phyloP scores from a whole-genome alignment of 2,329 filamentous ascomycete species.

The Calonectria hongkongensis region DNA sequence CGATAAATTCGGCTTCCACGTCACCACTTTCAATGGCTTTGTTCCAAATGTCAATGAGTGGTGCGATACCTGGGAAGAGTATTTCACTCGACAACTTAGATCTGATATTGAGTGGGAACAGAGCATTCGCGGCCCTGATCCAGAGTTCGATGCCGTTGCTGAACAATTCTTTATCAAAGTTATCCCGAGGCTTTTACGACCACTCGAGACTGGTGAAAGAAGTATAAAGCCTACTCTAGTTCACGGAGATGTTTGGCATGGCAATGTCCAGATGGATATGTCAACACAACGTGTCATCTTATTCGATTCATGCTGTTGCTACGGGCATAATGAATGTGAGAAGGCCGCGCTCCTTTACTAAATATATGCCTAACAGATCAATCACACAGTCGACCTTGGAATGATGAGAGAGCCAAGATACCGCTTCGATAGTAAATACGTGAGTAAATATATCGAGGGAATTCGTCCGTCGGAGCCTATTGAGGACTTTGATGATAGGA shows the following conservation, averaged over 20 bases:
- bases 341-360: background rate
- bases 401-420: slow-evolving; percentile 19
- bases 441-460: background rate
- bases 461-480: slow-evolving; percentile 12
- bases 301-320: slow-evolving; percentile 59
- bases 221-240: slow-evolving; percentile 57
- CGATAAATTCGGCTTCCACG: slow-evolving; percentile 60
- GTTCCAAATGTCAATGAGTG: slow-evolving; percentile 42
- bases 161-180: slow-evolving; percentile 51
- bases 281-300: slow-evolving; percentile 55
- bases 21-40: slow-evolving; percentile 57
- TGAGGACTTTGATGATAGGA: slow-evolving; percentile 25
- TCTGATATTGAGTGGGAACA: slow-evolving; percentile 36
- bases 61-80: slow-evolving; percentile 57
- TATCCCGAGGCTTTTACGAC: slow-evolving; percentile 55
- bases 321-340: slow-evolving; percentile 56
- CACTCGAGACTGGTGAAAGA: slow-evolving; percentile 56
- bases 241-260: slow-evolving; percentile 60
- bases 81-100: slow-evolving; percentile 51
- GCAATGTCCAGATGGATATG: slow-evolving; percentile 56
- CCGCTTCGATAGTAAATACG: background rate
- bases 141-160: slow-evolving; percentile 48
- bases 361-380: background rate
- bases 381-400: background rate
- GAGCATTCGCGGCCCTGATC: slow-evolving; percentile 36